Evolutionary conservation across 108 stramenopile species (phyloP).

Genomic region (Cylindrotheca fusiformis): DNA sequence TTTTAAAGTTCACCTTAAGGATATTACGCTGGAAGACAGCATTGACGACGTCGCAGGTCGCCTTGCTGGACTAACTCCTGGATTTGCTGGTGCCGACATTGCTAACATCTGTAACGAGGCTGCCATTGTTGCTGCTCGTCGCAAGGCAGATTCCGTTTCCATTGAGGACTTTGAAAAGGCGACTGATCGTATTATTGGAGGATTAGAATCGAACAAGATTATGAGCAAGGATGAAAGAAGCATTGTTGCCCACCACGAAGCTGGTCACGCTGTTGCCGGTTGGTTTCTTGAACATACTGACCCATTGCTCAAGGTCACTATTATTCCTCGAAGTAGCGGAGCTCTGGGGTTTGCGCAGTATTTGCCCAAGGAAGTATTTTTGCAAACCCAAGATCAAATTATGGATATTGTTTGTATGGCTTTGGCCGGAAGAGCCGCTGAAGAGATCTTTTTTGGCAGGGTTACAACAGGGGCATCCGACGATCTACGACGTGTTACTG

Average conservation of each 20-base stretch:
- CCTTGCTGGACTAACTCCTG: conserved; percentile 82
- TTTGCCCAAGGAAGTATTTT: conserved; percentile 86
- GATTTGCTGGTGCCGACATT: conserved; percentile 90
- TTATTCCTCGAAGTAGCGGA: conserved; percentile 86
- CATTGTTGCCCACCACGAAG: conserved; percentile 92
- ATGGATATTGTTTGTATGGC: conserved; percentile 89
- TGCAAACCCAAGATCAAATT: conserved; percentile 69
- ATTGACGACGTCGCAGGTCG: conserved; percentile 54
- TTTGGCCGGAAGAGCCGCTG: conserved; percentile 93
- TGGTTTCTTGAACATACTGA: conserved; percentile 76
- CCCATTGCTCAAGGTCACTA: conserved; percentile 90
- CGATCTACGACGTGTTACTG: conserved; percentile 93
- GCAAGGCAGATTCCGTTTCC: conserved; percentile 50
- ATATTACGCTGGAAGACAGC: conserved; percentile 74
- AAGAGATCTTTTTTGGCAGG: conserved; percentile 92
- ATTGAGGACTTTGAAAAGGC: conserved; percentile 88
- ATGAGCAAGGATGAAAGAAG: conserved; percentile 54
- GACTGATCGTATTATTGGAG: conserved; percentile 91
- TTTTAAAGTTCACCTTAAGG: conserved; percentile 75
- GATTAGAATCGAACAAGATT: conserved; percentile 76
- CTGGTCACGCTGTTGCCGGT: conserved; percentile 84
- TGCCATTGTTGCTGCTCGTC: conserved; percentile 83
- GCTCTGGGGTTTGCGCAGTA: conserved; percentile 92
- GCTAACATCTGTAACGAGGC: conserved; percentile 91
- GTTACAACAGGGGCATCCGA: conserved; percentile 97